phyloP scores from a whole-genome alignment of 2,329 filamentous ascomycete genomes.

The Cytospora paraplurivora region DNA sequence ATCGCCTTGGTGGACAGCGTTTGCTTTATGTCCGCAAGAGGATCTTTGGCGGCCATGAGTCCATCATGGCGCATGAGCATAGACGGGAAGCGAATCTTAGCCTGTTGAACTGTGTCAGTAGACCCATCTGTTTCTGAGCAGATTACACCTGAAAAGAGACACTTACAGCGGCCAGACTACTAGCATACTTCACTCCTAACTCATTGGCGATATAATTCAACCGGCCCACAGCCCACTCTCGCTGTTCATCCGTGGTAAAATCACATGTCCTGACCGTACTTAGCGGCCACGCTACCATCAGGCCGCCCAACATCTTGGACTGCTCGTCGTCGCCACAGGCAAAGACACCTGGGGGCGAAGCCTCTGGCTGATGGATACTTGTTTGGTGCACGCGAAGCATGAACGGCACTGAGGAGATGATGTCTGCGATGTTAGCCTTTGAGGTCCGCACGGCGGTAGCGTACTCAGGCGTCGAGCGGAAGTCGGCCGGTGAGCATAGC shows the following conservation, averaged over 20 bases:
- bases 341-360: slow-evolving; percentile 43
- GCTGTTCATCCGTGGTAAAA: slow-evolving; percentile 60
- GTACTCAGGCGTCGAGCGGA: slow-evolving; percentile 64
- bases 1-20: slow-evolving; percentile 33
- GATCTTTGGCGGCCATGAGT: slow-evolving; percentile 42
- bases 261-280: slow-evolving; percentile 58
- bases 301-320: slow-evolving; percentile 59
- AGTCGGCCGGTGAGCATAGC: slow-evolving; percentile 62
- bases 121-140: neutral
- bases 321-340: slow-evolving; percentile 52
- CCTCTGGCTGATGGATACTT: neutral
- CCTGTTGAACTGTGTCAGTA: slow-evolving; percentile 38
- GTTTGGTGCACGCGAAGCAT: slow-evolving; percentile 57
- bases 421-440: slow-evolving; percentile 56
- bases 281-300: slow-evolving; percentile 62
- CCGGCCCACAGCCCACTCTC: slow-evolving; percentile 56
- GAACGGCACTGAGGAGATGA: slow-evolving; percentile 62
- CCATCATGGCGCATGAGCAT: slow-evolving; percentile 62
- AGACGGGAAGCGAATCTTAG: slow-evolving; percentile 60
- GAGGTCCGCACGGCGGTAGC: slow-evolving; percentile 54
- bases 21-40: slow-evolving; percentile 18
- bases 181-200: slow-evolving; percentile 61
- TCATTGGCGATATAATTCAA: slow-evolving; percentile 56
- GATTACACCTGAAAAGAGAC: neutral
- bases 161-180: slow-evolving; percentile 53